Evolutionary conservation across 1,139 yeast species (phyloP).

Genomic region (Pichia sp.): DNA sequence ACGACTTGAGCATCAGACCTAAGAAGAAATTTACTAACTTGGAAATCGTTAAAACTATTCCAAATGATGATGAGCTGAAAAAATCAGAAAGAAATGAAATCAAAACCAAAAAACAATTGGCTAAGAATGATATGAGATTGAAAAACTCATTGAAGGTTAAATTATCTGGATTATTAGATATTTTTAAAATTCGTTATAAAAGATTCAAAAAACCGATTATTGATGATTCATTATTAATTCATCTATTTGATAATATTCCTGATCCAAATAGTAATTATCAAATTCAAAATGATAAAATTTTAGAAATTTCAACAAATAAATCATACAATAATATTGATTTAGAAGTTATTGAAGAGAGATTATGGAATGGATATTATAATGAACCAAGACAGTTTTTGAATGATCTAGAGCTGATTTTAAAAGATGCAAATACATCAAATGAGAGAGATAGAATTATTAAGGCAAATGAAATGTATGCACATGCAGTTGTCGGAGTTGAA

Average conservation of each 20-base stretch:
- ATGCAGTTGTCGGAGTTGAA: conserved; percentile 92
- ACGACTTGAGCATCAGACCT: conserved; percentile 47
- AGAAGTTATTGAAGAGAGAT: conserved; percentile 86
- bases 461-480: conserved; percentile 94
- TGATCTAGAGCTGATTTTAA: conserved; percentile 78
- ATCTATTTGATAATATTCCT: conserved; percentile 61
- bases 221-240: conserved; percentile 67
- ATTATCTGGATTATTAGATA: conserved; percentile 82
- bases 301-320: conserved; percentile 69
- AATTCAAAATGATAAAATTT: conserved; percentile 56
- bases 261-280: conserved; percentile 37
- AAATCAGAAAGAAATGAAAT: conserved; percentile 31
- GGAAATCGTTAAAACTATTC: conserved; percentile 31
- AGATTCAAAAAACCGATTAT: conserved; percentile 85
- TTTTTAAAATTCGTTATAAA: conserved; percentile 78
- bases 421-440: conserved; percentile 65
- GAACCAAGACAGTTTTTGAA: conserved; percentile 86
- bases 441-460: conserved; percentile 82
- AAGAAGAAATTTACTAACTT: conserved; percentile 41
- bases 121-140: conserved; percentile 60
- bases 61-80: conserved; percentile 4
- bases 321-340: conserved; percentile 82
- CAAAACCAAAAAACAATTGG: conserved; percentile 34
- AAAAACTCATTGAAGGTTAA: conserved; percentile 81
- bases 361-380: conserved; percentile 94